Evolutionary conservation across 2,329 filamentous ascomycete species (phyloP).

Genomic region (Paracamarosporium sp.): DNA sequence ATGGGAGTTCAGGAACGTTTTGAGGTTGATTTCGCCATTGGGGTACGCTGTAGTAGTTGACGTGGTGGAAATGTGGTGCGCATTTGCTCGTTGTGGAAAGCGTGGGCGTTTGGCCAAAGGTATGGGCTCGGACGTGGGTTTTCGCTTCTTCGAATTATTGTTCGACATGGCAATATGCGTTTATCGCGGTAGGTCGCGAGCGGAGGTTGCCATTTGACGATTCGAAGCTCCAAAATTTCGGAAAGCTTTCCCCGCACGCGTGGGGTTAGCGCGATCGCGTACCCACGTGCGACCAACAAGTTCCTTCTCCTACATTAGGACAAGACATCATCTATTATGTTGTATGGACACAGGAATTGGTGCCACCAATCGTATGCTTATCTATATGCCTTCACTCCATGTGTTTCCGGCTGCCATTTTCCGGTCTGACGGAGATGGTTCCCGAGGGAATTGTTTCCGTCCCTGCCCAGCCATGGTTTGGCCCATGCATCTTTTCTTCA

Average conservation of each 20-base stretch:
- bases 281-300: too few relatives aligned
- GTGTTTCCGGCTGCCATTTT: neutral
- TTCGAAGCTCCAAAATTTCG: conserved; percentile 1
- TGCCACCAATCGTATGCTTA: neutral
- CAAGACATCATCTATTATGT: too few relatives aligned
- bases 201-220: neutral
- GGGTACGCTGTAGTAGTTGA: conserved; percentile 59
- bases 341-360: too few relatives aligned
- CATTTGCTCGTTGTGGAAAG: conserved; percentile 30
- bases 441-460: neutral
- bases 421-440: neutral
- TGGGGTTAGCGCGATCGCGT: conserved; percentile 13
- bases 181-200: neutral
- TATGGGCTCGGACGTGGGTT: conserved; percentile 4
- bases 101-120: conserved; percentile 29
- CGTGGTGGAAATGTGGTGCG: conserved; percentile 35
- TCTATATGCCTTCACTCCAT: neutral
- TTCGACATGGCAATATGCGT: conserved; percentile 13
- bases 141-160: conserved; percentile 26
- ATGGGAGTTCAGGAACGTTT: conserved; percentile 82
- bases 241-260: conserved; percentile 7
- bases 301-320: too few relatives aligned
- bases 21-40: conserved; percentile 82
- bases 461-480: neutral
- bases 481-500: neutral